Evolutionary conservation across 1,139 yeast species (phyloP).

Genomic region (Candida mesenterica): DNA sequence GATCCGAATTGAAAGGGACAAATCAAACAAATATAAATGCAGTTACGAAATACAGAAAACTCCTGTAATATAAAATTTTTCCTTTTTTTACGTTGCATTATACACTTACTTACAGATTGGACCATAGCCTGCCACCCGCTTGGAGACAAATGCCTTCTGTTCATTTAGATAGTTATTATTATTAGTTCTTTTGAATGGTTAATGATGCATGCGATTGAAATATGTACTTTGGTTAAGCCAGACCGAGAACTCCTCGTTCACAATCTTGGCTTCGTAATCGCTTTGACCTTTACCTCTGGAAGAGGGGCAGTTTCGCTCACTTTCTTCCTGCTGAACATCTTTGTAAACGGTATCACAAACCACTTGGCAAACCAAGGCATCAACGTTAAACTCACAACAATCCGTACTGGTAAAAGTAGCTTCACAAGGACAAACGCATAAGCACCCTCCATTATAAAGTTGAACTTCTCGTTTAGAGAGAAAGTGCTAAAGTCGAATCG

Average conservation of each 20-base stretch:
- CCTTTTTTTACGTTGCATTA: neutral
- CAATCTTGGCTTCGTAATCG: slow-evolving; percentile 34
- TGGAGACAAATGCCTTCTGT: no score
- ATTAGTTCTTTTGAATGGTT: no score
- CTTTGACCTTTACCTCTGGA: slow-evolving; percentile 12
- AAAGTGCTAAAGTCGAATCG: slow-evolving; percentile 33
- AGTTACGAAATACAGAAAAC: slow-evolving; percentile 1
- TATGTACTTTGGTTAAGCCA: no score
- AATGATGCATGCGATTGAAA: no score
- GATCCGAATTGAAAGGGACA: no score
- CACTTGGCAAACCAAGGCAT: slow-evolving; percentile 71
- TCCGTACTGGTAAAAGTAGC: slow-evolving; percentile 56
- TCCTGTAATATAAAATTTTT: neutral
- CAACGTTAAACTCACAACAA: slow-evolving; percentile 52
- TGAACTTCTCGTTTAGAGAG: slow-evolving; percentile 53
- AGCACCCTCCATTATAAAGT: slow-evolving; percentile 77
- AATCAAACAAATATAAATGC: slow-evolving; percentile 1
- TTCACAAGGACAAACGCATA: slow-evolving; percentile 82
- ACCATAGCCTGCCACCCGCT: no score
- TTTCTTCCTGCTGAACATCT: slow-evolving; percentile 28
- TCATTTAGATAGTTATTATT: no score
- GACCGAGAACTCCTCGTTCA: no score
- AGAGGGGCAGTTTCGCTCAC: slow-evolving; percentile 6
- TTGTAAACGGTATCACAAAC: slow-evolving; percentile 53
- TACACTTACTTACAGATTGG: no score